A percentile compares a stretch with the other conserved stretches of the same genome.
These are phyloP conservation scores for Penicillium expansum DNA, from an alignment of 2,329 filamentous ascomycete genomes.

Conservation along the genomic window DNA sequence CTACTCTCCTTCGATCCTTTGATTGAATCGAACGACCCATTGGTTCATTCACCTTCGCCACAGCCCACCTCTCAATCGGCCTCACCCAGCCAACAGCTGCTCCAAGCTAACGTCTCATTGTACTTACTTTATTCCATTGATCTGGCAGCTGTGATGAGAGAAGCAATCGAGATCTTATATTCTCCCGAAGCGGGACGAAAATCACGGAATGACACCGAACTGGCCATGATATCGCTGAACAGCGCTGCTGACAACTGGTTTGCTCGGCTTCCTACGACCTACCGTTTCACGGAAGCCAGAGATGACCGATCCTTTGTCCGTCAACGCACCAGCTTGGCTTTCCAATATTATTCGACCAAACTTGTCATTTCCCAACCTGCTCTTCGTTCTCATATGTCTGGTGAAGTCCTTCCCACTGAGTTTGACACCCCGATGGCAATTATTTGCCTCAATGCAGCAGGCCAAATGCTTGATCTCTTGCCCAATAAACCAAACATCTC, in stretches of 20 bases:
- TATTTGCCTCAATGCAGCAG: slow-evolving; percentile 37
- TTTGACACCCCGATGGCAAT: slow-evolving; percentile 35
- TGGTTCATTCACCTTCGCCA: neutral
- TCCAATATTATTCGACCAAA: slow-evolving; percentile 9
- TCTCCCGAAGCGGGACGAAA: neutral
- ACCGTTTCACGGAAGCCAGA: neutral
- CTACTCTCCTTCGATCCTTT: neutral
- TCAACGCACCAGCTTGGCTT: slow-evolving; percentile 7
- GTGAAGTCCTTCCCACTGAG: slow-evolving; percentile 22
- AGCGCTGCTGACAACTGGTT: slow-evolving; percentile 5
- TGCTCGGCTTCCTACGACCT: neutral
- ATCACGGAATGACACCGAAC: neutral
- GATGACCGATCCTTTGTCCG: neutral
- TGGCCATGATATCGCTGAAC: slow-evolving; percentile 4
- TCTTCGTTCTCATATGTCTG: neutral
- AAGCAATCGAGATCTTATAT: slow-evolving; percentile 5
- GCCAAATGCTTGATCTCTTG: slow-evolving; percentile 33
- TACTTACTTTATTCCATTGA: slow-evolving; percentile 7
- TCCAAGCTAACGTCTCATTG: neutral
- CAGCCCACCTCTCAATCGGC: neutral
- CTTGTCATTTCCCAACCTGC: slow-evolving; percentile 8
- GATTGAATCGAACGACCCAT: neutral
- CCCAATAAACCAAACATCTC: slow-evolving; percentile 34
- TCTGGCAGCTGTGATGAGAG: slow-evolving; percentile 4
- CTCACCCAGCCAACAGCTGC: neutral